A percentile compares a stretch with the other conserved stretches of the same genome.
These are phyloP conservation scores for Triticum timopheevii DNA, from an alignment of 176 grass and related monocot genomes.

Conservation along the genomic window DNA sequence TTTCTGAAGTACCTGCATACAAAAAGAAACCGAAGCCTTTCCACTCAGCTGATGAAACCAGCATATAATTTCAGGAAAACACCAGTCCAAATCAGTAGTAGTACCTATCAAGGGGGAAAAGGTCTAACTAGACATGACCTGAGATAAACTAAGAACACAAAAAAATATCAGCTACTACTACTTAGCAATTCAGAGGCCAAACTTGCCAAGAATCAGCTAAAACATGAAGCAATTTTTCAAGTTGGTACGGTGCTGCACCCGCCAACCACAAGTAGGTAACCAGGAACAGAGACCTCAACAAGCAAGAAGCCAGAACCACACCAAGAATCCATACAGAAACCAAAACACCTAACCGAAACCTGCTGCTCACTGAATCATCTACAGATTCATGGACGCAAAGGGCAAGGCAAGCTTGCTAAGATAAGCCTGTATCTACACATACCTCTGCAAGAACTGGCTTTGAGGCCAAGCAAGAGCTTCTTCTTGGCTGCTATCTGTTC, in stretches of 20 bases:
- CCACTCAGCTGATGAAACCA: conserved; percentile 17
- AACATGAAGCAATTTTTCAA: conserved; percentile 7
- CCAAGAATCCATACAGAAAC: conserved; percentile 11
- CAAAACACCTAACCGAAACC: neutral
- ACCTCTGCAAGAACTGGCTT: conserved; percentile 37
- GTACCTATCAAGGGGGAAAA: conserved; percentile 17
- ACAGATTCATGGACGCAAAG: conserved; percentile 18
- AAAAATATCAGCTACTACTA: conserved; percentile 7
- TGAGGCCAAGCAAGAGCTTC: conserved; percentile 21
- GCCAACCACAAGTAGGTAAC: conserved; percentile 24
- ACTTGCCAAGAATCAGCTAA: neutral
- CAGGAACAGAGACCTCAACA: conserved; percentile 35
- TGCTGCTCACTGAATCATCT: neutral
- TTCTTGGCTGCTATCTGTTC: neutral
- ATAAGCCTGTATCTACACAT: conserved; percentile 3
- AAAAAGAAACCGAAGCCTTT: conserved; percentile 22
- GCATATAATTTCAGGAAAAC: conserved; percentile 32
- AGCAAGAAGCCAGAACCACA: conserved; percentile 3
- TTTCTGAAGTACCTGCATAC: conserved; percentile 25
- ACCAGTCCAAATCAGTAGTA: conserved; percentile 33
- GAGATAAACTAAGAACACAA: neutral
- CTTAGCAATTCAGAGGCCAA: conserved; percentile 25
- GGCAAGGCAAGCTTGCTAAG: neutral
- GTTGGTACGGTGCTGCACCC: conserved; percentile 34
- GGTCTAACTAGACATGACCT: neutral